Evolutionary conservation across 2,329 filamentous ascomycete genomes (phyloP).

Genomic region (Orbilia javanica): DNA sequence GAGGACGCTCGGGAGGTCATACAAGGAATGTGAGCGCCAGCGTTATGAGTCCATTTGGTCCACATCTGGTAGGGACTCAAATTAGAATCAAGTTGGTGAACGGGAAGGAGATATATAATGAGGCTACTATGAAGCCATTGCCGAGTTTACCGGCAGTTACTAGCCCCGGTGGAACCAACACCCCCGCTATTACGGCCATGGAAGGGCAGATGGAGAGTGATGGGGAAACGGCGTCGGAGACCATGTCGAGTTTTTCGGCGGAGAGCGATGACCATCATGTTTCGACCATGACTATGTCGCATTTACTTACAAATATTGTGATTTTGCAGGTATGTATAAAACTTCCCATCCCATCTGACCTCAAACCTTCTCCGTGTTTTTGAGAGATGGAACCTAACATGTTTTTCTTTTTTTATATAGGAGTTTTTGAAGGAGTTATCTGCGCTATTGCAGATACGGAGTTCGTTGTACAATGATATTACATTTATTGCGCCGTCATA

Average conservation of each 20-base stretch:
- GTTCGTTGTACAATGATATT: slow-evolving; percentile 81
- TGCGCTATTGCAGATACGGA: slow-evolving; percentile 79
- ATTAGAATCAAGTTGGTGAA: slow-evolving; percentile 60
- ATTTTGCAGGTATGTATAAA: slow-evolving; percentile 72
- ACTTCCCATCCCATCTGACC: not conserved
- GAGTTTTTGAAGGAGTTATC: slow-evolving; percentile 83
- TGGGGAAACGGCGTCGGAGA: slow-evolving; percentile 48
- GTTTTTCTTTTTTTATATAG: slow-evolving; percentile 43
- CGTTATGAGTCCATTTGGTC: slow-evolving; percentile 58
- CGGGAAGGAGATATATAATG: slow-evolving; percentile 57
- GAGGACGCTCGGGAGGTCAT: slow-evolving; percentile 28
- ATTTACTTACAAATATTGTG: slow-evolving; percentile 82
- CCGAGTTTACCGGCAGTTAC: slow-evolving; percentile 51
- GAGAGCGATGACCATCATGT: slow-evolving; percentile 60
- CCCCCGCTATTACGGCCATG: slow-evolving; percentile 58
- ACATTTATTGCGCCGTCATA: slow-evolving; percentile 68
- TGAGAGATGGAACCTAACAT: not conserved
- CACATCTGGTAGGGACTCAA: slow-evolving; percentile 61
- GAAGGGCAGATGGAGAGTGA: slow-evolving; percentile 51
- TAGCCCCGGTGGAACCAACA: slow-evolving; percentile 60
- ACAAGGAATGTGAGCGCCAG: slow-evolving; percentile 52
- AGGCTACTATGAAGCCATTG: slow-evolving; percentile 59
- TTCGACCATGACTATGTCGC: slow-evolving; percentile 76
- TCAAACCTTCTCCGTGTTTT: not conserved
- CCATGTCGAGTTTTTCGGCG: slow-evolving; percentile 61